phyloP scores from a whole-genome alignment of 1,284 basidiomycete genomes.

The Irpex sp. region DNA sequence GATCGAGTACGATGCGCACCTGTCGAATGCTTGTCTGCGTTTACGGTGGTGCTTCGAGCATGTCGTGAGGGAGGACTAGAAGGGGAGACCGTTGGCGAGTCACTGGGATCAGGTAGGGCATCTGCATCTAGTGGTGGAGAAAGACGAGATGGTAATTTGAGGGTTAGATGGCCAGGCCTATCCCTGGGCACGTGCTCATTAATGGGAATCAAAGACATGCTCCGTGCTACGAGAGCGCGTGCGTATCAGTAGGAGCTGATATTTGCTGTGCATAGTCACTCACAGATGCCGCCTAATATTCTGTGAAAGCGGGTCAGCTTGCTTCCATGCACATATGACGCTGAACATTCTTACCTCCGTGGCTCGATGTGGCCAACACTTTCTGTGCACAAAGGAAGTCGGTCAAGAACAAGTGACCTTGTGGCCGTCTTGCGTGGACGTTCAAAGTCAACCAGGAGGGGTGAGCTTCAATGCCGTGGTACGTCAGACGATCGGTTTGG shows the following conservation, averaged over 20 bases:
- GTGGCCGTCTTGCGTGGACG: neutral
- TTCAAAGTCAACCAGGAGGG: neutral
- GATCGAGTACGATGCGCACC: conserved; percentile 12
- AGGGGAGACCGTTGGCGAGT: neutral
- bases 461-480: neutral
- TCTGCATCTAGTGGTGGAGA: conserved; percentile 1
- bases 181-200: neutral
- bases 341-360: neutral
- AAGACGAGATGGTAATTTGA: conserved; percentile 2
- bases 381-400: neutral
- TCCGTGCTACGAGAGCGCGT: neutral
- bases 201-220: neutral
- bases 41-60: neutral
- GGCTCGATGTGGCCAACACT: neutral
- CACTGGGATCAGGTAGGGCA: neutral
- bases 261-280: neutral
- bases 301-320: neutral
- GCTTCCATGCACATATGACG: neutral
- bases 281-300: neutral
- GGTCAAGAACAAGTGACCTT: neutral
- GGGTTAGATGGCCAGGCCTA: neutral
- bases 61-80: conserved; percentile 1
- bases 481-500: neutral
- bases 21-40: conserved; percentile 3
- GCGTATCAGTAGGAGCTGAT: neutral